Base-by-base conservation (phyloP, 1,139 yeast genomes). In the Taphrina sp. region DNA sequence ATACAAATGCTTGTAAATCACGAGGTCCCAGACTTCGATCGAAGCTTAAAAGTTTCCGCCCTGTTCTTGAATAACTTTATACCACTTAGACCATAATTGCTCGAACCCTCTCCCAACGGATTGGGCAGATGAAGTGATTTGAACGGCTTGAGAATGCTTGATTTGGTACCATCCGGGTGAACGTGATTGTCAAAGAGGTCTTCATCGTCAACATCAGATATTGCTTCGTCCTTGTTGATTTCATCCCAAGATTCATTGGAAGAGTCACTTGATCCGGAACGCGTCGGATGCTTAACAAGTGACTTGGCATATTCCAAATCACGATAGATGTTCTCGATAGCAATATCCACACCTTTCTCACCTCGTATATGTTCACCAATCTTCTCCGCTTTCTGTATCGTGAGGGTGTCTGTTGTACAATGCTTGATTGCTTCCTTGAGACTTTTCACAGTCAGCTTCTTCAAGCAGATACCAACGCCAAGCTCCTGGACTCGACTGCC, bases 401-500 rank as follows among this genome's bases (percentile, higher is more conserved):
- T 81, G 59, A 84, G 77, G 45, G 76, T 72, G 64, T 86, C 85
- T 1, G 81, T 77, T 0, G 90, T 82, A 0, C 80, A 90, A 45
- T 80, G 81, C 61, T 72, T 75, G 46, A 90, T 69, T 0, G 95
- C 95, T 59, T 79, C 78, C 2, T 84, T 70, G 58, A 90, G 73
- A 0, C 81, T 74, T 58, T 76, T 76, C 22, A 78, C 76, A 60
- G 85, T 87, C 63, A 90, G 75, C 64, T 85, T 83, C 66, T 76
- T 79, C 60, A 90, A 70, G 1, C 79, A 77, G 5, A 89, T 64
- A 3, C 98, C 98, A n/a, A 80, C 94, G 0, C 96, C 96, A 52
- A 87, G 74, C 61, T 89, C 96, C 64, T 88, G 95, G 4, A 92
- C 82, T 59, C 96, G 75, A 24, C 79, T 74, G 0, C 95, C 96